Evolutionary conservation across 2,329 filamentous ascomycete genomes (phyloP), one percentile per base, ranked within the genome.

Genomic region (Penicillium freii): DNA sequence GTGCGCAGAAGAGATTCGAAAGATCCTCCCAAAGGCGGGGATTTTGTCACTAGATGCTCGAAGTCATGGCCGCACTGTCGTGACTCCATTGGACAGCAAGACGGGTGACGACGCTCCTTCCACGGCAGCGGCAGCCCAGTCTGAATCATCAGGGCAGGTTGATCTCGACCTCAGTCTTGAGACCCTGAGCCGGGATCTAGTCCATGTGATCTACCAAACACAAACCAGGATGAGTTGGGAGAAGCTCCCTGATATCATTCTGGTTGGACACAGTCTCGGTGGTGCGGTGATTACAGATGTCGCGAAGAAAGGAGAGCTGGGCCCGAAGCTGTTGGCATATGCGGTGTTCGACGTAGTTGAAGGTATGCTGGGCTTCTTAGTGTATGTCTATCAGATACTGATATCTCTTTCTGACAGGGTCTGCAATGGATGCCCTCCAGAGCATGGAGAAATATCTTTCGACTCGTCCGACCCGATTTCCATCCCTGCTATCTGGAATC

Each of bases 341-440:
- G 90, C 87, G 4, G 92, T 97, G 8, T 80, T 99, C 17, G 94
- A 99, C 75, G 91, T 99, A 5, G 94, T 99, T 29, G 94, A 99
- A 75, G 90, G 77, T 77, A 62, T 33, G 58, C 25, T 47, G 21
- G 7, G 31, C 4, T 29, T 25, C 6, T 25, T 17, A 5, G 23
- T 44, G 27, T 10, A n/a, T 46, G 5, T 52, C 17, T 11, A n/a
- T 17, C 9, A 27, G 21, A 29, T 25, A 38, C 47, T 64, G 6
- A 56, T 21, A 15, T 36, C 36, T 2, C 6, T 7, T 17, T 9
- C 42, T 29, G 2, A 39, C 43, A 78, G 84, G 94, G 11, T 96
- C 91, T 0, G 94, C 94, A 34, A 93, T 99, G 75, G 94, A 97
- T 72, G 93, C 94, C 3, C 81, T 99, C 52, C 87, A 92, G 73